Evolutionary conservation across 73 alveolate genomes (phyloP).

Genomic region (Tetrahymena borealis): DNA sequence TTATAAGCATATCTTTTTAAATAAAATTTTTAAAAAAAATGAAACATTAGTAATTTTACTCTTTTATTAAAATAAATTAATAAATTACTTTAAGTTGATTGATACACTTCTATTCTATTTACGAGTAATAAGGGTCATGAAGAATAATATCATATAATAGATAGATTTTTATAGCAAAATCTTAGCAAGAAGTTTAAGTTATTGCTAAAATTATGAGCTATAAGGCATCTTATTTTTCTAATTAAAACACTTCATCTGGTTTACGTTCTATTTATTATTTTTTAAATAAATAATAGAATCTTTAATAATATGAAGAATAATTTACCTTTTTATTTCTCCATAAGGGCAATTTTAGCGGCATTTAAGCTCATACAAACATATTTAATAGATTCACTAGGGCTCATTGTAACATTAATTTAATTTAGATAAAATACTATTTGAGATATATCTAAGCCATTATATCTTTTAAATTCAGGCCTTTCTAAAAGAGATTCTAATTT

Average conservation of each 20-base stretch:
- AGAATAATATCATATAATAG: neutral
- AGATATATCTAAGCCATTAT: neutral
- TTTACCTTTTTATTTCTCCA: neutral
- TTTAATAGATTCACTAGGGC: neutral
- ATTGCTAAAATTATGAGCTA: neutral
- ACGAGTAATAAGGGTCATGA: neutral
- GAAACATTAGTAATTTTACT: no score
- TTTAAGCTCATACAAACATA: neutral
- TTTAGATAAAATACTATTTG: neutral
- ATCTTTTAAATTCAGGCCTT: neutral
- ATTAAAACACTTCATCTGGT: neutral
- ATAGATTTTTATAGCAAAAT: neutral
- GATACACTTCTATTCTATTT: neutral
- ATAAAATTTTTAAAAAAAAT: neutral
- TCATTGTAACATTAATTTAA: neutral
- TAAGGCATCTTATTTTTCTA: neutral
- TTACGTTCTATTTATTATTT: neutral
- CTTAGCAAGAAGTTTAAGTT: neutral
- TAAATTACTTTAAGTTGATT: neutral
- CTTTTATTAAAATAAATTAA: no score
- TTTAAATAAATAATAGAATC: neutral
- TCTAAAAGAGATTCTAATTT: neutral
- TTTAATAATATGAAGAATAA: neutral
- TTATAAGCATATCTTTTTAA: neutral
- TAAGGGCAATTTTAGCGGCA: neutral